Conservation (phyloP, 768 basidiomycete genomes). For the Phallus indusiatus region DNA sequence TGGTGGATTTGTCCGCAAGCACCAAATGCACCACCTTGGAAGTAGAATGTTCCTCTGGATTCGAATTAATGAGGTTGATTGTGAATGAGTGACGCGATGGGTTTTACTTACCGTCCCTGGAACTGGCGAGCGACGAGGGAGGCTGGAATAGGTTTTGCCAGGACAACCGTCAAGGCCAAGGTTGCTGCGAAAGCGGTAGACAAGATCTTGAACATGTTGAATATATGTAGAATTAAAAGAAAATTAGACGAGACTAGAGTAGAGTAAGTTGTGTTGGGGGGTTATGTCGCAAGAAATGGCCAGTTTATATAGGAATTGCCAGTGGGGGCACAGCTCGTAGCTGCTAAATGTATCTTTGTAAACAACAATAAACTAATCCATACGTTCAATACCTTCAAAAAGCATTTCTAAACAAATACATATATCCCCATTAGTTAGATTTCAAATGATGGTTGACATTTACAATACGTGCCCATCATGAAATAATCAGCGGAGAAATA, state of each 20-base stretch:
- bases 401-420: no score
- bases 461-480: no score
- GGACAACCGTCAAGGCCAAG: background rate
- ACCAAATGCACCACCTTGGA: constrained; percentile 27
- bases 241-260: background rate
- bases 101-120: background rate
- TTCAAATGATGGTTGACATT: no score
- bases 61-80: background rate
- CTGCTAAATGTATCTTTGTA: background rate
- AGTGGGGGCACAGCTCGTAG: background rate
- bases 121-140: background rate
- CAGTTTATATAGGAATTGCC: background rate
- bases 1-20: constrained; percentile 28
- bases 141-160: background rate
- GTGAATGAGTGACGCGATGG: no score
- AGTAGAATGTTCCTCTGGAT: constrained; percentile 33
- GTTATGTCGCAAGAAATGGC: background rate
- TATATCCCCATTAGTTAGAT: no score
- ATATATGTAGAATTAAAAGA: background rate
- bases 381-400: no score
- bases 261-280: background rate
- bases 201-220: background rate
- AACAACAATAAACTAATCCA: no score
- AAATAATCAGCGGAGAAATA: no score
- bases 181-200: background rate